These are phyloP conservation scores for Oenanthe javanica DNA, from an alignment of 140 eudicot species.

Conservation along the genomic window DNA sequence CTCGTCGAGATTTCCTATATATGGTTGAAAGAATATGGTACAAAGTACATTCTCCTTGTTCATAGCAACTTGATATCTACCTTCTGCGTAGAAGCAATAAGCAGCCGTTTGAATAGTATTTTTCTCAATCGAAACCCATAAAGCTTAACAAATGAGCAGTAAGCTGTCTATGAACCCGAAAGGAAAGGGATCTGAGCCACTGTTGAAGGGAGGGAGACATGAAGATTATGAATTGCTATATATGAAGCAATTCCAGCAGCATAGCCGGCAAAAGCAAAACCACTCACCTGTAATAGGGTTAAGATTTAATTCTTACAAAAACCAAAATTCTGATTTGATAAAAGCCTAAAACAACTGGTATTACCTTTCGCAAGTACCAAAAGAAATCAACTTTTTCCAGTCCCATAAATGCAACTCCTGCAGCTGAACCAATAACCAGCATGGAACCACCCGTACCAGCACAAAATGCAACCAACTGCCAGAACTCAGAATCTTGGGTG, in stretches of 20 bases:
- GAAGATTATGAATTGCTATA: constrained; percentile 67
- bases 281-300: constrained; percentile 57
- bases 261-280: constrained; percentile 94
- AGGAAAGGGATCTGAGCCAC: constrained; percentile 77
- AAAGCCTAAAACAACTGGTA: neutral
- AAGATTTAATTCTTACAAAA: neutral
- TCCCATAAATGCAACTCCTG: constrained; percentile 99
- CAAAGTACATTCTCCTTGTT: neutral
- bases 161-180: constrained; percentile 45
- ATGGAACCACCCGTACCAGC: constrained; percentile 99
- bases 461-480: constrained; percentile 91
- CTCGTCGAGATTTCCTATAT: neutral
- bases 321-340: neutral
- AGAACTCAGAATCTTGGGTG: constrained; percentile 82
- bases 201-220: constrained; percentile 61
- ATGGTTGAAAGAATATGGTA: neutral
- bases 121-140: neutral
- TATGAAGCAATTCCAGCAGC: constrained; percentile 90
- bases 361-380: constrained; percentile 89
- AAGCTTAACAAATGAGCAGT: neutral
- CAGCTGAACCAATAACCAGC: constrained; percentile 97
- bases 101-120: neutral
- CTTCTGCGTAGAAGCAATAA: neutral
- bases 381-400: constrained; percentile 94
- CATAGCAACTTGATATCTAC: neutral